Base-by-base conservation (phyloP, 2,329 filamentous ascomycete species). In the Penicillium paneum region DNA sequence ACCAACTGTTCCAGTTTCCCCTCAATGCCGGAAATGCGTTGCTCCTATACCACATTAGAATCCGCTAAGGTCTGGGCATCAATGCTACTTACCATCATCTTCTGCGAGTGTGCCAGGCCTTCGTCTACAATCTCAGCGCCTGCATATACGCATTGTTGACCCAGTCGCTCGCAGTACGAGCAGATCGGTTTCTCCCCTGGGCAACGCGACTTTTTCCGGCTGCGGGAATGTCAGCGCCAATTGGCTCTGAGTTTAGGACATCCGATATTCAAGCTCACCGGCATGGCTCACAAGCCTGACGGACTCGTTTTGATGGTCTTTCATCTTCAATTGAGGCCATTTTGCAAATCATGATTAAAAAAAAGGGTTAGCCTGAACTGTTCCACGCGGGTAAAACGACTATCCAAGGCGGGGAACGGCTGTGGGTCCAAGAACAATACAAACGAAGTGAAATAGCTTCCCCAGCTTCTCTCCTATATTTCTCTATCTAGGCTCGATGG, bases 201-300 rank as follows among this genome's bases (percentile, higher is more conserved):
- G 45, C 69, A 72, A 45, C 64, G 61, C 24, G 67, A 64, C 52
- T 72, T 72, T 47, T 72, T 72, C 24, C 68, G 65, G 7, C 68
- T 71, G 13, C 0, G 17, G 2, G 3, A 52, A 21, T 28, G 45
- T 46, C 19, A 49, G 26, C 29, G 26, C 7, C 29, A 32, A 34
- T 31, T 10, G 34, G 12, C 6, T 31, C 35, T 13, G 2, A 10
- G 10, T 15, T 15, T 29, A 17, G 26, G 15, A 26, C 31, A 24
- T 19, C 7, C 11, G 3, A 17, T 24, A 5, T 17, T 19, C 15
- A 26, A 28, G 34, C 65, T 57, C 56, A 70, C 68, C 68, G 67
- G 56, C 68, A 71, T 35, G 65, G 62, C 48, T 69, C 67, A 45
- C 68, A 71, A 26, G 68, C 67, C 50, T 68, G 67, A 34, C 61